A percentile compares a stretch with the other conserved stretches of the same genome.
These are phyloP conservation scores for Cryptococcus sp. DNA, from an alignment of 1,284 basidiomycete species.

Conservation along the genomic window DNA sequence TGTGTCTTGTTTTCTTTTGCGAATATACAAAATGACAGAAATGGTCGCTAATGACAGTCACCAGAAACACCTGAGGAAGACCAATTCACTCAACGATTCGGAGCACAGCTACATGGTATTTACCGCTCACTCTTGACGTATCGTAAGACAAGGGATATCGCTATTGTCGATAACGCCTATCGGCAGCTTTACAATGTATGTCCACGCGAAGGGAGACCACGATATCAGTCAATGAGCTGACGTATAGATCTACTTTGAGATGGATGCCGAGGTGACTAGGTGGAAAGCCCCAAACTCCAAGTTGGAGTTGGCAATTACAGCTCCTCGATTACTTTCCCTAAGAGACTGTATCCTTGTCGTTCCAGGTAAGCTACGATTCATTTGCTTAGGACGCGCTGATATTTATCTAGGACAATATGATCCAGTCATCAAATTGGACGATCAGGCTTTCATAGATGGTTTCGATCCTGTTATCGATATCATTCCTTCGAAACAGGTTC, in stretches of 20 bases:
- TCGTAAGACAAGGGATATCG: constrained; percentile 15
- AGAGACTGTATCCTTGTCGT: constrained; percentile 40
- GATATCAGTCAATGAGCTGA: not conserved
- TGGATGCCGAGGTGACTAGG: constrained; percentile 28
- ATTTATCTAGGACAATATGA: constrained; percentile 35
- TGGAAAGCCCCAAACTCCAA: constrained; percentile 35
- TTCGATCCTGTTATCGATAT: constrained; percentile 35
- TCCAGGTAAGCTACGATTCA: constrained; percentile 21
- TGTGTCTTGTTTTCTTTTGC: no score
- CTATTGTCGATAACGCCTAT: constrained; percentile 26
- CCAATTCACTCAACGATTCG: constrained; percentile 29
- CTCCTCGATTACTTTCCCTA: constrained; percentile 31
- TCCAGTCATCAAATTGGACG: constrained; percentile 27
- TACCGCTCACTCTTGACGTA: constrained; percentile 23
- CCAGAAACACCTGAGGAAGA: constrained; percentile 40
- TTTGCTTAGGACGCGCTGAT: not conserved
- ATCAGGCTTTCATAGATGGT: constrained; percentile 40
- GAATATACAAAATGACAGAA: not conserved
- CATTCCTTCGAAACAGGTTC: constrained; percentile 35
- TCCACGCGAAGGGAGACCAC: not conserved
- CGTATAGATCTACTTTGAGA: constrained; percentile 31
- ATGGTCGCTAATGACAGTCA: constrained; percentile 2
- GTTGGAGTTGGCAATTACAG: constrained; percentile 28
- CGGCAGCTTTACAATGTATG: constrained; percentile 28
- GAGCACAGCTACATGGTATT: constrained; percentile 16